Evolutionary conservation across 2,329 filamentous ascomycete genomes (phyloP), one percentile per base, ranked within the genome.

Genomic region (Ophiocordyceps robertsii): DNA sequence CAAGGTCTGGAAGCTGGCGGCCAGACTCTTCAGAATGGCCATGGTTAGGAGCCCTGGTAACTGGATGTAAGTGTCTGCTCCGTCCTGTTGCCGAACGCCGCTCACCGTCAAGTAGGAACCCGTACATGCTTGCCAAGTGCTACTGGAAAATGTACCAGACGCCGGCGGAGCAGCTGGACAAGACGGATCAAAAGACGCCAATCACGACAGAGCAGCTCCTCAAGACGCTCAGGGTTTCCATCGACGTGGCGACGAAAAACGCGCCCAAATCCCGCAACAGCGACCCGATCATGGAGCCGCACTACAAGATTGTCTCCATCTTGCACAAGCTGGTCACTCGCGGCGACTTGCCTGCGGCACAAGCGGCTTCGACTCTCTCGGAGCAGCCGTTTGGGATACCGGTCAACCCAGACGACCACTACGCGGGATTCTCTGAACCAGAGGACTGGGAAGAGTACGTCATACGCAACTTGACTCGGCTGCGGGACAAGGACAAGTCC

Each of bases 241-340:
- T 77, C 17, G 56, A 69, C 42, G 65, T 73, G 2, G 72, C 73
- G 1, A 62, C 65, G 7, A 65, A 64, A 7, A 65, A 64, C 16
- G 59, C 73, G 29, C 70, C 72, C 27, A 77, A 76, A 48, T 72
- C 72, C 5, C 65, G 73, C 13, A 66, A 70, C 55, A 79, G 72
- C 17, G 87, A 95, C 46, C 87, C 85, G 0, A 80, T 93, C 21
- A 72, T 95, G 14, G 89, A 95, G 57, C 89, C 89, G 4, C 88
- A 95, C 57, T 95, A 93, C 68, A 95, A 94, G 63, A 80, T 95
- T 17, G 74, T 92, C 31, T 83, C 84, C 2, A 68, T 92, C 19
- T 65, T 88, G 7, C 80, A 93, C 64, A 95, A 95, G 59, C 71
- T 95, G 21, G 83, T 93, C 14, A 68, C 67, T 30, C 63, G 66